Base-by-base conservation (phyloP, 2,329 filamentous ascomycete genomes). In the Microcera coccophila region DNA sequence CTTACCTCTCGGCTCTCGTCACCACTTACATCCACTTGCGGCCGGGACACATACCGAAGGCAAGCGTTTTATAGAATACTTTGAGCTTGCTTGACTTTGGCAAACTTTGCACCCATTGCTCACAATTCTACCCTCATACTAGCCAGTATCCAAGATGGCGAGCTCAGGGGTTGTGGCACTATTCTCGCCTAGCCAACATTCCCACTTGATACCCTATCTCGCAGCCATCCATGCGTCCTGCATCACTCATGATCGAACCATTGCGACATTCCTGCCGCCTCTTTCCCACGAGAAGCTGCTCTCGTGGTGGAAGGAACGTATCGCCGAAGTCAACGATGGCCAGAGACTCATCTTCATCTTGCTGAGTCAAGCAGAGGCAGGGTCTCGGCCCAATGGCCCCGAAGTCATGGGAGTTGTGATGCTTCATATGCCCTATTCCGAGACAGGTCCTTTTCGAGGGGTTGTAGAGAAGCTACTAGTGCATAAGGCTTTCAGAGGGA, bases 181-280 rank as follows among this genome's bases (percentile, higher is more conserved):
- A 50, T 78, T 75, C 60, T 62, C 67, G 19, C 62, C 69, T 3
- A 58, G 56, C 7, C 59, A 65, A 26, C 75, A 83, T 52, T 56
- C 64, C 20, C 71, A 76, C 54, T 69, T 82, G 17, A 67, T 79
- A 18, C 70, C 74, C 14, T 76, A 78, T 54, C 68, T 84, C 15
- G 78, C 78, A 26, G 70, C 72, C 36, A 68, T 84, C 18, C 80
- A 83, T 51, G 74, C 71, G 45, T 70, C 72, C 12, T 82, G 79
- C 62, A 79, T 84, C 57, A 75, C 73, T 4, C 65, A 72, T 45
- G 78, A 80, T 62, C 68, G 72, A 55, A 75, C 73, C 48, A 70
- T 79, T 26, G 76, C 76, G 19, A 76, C 72, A 4, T 84, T 83
- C 57, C 66, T 80, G 12, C 76, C 78, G n/a, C 79, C 80, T 0